A percentile compares a stretch with the other conserved stretches of the same genome.
phyloP scores from a whole-genome alignment of 2,329 filamentous ascomycete genomes.

The Furcasterigmium furcatum region DNA sequence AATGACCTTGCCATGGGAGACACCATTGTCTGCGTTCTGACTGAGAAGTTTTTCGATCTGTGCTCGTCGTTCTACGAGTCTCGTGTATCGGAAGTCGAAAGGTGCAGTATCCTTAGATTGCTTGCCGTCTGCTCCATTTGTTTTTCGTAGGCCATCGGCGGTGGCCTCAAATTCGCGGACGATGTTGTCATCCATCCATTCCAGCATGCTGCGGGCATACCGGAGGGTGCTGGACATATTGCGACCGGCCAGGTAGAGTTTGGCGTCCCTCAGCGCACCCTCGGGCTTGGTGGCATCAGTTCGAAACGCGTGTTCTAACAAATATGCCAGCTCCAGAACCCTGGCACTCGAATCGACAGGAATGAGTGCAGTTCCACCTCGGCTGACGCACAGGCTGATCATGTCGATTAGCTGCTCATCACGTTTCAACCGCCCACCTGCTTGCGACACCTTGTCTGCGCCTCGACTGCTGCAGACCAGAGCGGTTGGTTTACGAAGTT shows the following conservation, averaged over 20 bases:
- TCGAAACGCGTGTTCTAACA: slow-evolving; percentile 90
- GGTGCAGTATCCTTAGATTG: slow-evolving; percentile 59
- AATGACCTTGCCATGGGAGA: slow-evolving; percentile 66
- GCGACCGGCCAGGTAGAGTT: slow-evolving; percentile 79
- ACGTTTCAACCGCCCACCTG: slow-evolving; percentile 73
- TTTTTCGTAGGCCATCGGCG: slow-evolving; percentile 47
- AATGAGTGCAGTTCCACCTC: slow-evolving; percentile 87
- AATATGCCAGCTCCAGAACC: slow-evolving; percentile 85
- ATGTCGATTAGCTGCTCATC: slow-evolving; percentile 84
- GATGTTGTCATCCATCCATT: slow-evolving; percentile 98
- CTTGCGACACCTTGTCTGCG: slow-evolving; percentile 65
- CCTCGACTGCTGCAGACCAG: slow-evolving; percentile 88
- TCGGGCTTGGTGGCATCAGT: slow-evolving; percentile 51
- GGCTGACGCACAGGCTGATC: slow-evolving; percentile 72
- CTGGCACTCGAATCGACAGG: slow-evolving; percentile 95
- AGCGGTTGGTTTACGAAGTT: slow-evolving; percentile 88
- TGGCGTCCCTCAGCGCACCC: slow-evolving; percentile 48
- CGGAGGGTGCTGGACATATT: slow-evolving; percentile 87
- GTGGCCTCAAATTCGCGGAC: slow-evolving; percentile 85
- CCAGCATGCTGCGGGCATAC: slow-evolving; percentile 90
- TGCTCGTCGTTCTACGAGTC: slow-evolving; percentile 75
- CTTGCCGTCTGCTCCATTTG: slow-evolving; percentile 43
- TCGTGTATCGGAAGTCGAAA: slow-evolving; percentile 86
- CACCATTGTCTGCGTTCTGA: slow-evolving; percentile 36
- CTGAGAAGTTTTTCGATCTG: slow-evolving; percentile 71